Conservation (phyloP, 345 rosid genomes). For the Excoecaria agallocha region DNA sequence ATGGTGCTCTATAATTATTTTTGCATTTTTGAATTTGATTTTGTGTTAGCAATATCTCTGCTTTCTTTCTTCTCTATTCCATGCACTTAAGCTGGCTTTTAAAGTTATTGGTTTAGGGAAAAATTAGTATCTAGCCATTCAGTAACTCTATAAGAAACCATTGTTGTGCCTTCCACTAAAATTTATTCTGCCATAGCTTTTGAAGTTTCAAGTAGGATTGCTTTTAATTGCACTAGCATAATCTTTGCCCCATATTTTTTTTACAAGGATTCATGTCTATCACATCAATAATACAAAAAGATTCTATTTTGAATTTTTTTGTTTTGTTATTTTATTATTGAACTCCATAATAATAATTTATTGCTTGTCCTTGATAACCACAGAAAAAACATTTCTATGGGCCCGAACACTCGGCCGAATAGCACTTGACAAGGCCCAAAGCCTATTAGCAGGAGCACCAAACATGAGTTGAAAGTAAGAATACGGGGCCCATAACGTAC, state of each 20-base stretch:
- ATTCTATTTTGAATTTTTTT: neutral
- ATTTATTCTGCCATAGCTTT: conserved; percentile 73
- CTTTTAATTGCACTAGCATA: neutral
- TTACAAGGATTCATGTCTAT: conserved; percentile 16
- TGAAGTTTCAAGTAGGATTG: conserved; percentile 75
- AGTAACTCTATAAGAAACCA: conserved; percentile 67
- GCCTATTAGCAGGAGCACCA: too few relatives aligned
- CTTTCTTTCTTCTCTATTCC: neutral
- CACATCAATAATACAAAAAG: conserved; percentile 9
- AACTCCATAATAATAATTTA: too few relatives aligned
- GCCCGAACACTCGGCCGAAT: too few relatives aligned
- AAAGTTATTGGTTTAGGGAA: conserved; percentile 53
- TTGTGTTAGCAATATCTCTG: neutral
- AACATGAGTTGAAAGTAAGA: too few relatives aligned
- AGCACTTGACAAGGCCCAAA: too few relatives aligned
- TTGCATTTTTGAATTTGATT: neutral
- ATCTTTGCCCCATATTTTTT: neutral
- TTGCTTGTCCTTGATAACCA: too few relatives aligned
- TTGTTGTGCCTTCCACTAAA: conserved; percentile 58
- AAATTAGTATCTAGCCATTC: conserved; percentile 83
- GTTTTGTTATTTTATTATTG: neutral
- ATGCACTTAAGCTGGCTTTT: conserved; percentile 4
- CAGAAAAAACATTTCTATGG: too few relatives aligned
- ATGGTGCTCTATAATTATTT: neutral
- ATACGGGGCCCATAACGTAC: too few relatives aligned